Evolutionary conservation across 2,329 filamentous ascomycete species (phyloP).

Genomic region (Colletotrichum tropicale): DNA sequence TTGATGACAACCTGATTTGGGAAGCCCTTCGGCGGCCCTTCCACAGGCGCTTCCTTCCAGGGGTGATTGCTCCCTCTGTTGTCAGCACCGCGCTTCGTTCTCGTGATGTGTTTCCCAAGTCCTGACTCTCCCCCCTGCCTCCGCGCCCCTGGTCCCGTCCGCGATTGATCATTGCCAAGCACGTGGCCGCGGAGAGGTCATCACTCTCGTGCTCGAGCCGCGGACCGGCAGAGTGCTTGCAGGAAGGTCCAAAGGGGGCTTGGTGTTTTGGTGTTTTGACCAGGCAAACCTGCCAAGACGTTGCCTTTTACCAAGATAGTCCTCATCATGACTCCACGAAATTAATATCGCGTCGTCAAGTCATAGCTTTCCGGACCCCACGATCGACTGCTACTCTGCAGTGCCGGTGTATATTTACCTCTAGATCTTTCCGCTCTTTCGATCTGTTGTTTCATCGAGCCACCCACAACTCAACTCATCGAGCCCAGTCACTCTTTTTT

Average conservation of each 20-base stretch:
- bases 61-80: neutral
- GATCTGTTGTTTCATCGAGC: neutral
- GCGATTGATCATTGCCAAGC: constrained; percentile 5
- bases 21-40: neutral
- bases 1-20: neutral
- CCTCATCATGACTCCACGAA: constrained; percentile 1
- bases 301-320: neutral
- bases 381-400: neutral
- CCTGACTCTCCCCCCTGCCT: neutral
- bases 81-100: neutral
- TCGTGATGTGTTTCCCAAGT: constrained; percentile 4
- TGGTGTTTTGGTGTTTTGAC: neutral
- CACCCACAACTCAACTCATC: neutral
- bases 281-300: constrained; percentile 10
- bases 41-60: neutral
- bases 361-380: neutral
- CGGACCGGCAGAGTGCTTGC: neutral
- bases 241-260: neutral
- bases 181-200: neutral
- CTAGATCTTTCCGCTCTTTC: neutral
- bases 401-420: constrained; percentile 8
- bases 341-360: constrained; percentile 3
- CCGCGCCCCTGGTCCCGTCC: neutral
- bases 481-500: constrained; percentile 4
- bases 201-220: neutral